phyloP scores from a whole-genome alignment of 2,329 filamentous ascomycete genomes.

The Aspergillus fischeri region DNA sequence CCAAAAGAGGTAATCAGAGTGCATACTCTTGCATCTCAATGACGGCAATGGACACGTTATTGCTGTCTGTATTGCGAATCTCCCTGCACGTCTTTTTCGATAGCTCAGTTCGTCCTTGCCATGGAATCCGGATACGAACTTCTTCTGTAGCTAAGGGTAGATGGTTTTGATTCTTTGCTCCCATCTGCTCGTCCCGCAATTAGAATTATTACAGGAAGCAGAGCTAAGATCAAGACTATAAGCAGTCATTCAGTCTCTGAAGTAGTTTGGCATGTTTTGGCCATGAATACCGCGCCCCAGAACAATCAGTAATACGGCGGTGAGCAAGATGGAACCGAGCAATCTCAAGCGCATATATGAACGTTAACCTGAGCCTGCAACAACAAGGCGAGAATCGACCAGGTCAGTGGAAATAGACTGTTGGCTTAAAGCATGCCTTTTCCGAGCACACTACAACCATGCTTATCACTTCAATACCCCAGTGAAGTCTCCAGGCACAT shows the following conservation, averaged over 20 bases:
- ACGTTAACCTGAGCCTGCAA: neutral
- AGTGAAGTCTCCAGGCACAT: neutral
- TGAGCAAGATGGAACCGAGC: too few relatives aligned
- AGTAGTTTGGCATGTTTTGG: too few relatives aligned
- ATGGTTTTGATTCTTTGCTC: neutral
- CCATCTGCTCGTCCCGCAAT: neutral
- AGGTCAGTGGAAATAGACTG: neutral
- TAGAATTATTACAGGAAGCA: neutral
- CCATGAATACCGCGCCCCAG: too few relatives aligned
- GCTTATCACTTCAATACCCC: neutral
- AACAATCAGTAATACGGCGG: too few relatives aligned
- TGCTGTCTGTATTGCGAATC: neutral
- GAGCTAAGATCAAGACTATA: too few relatives aligned
- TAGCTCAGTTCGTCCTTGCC: neutral
- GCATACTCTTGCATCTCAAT: neutral
- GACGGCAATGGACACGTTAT: slow-evolving; percentile 4
- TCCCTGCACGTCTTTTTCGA: neutral
- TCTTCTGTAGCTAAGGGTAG: neutral
- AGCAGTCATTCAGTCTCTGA: too few relatives aligned
- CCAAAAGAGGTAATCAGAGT: neutral
- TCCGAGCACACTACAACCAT: neutral
- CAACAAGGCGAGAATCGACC: neutral
- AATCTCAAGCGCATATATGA: neutral
- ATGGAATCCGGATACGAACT: neutral
- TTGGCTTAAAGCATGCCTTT: neutral